Evolutionary conservation across 1,139 yeast genomes (phyloP), one percentile per base, ranked within the genome.

Genomic region (Taphrina pruni): DNA sequence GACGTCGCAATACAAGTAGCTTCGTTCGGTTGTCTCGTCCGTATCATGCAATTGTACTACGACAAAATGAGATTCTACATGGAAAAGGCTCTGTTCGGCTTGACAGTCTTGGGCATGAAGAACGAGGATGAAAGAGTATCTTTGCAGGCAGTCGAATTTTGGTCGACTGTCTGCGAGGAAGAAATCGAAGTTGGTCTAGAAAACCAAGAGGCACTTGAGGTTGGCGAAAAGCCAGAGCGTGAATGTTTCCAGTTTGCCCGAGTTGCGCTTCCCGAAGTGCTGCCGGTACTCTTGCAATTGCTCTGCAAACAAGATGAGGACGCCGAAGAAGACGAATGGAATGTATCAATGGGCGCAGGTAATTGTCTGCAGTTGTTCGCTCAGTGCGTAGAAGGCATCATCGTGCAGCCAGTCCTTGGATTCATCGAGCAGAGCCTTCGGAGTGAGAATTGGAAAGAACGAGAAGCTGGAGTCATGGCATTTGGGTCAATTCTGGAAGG

Each of bases 391-490:
- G 95, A 94, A 17, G 87, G 89, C 76, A 87, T 87, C 74, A 92
- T 94, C 65, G 92, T 93, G 57, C 89, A 87, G 72, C 94, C 96
- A 60, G 90, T 96, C 5, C 81, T 94, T 72, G 84, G 84, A 70
- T 94, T 92, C 81, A 97, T 94, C 48, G 93, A 88, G 73, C 83
- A 85, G 57, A 89, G 90, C 76, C 84, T 94, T 69, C 79, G 79
- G 9, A 80, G 84, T 41, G 75, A 78, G 9, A 83, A 85, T 73
- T 94, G 99, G 99, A 87, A 96, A 79, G 81, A 86, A 70, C 88
- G 97, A 75, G 99, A 94, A 80, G 98, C 99, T 35, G 96, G 98
- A 0, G 97, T 94, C 7, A 94, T 94, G 99, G 97, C 99, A 0
- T 94, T 94, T 78, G 99, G 99, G 50, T 92, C 97, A 8, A 91